phyloP scores from a whole-genome alignment of 1,139 yeast species.

The Ogataea hybrid region DNA sequence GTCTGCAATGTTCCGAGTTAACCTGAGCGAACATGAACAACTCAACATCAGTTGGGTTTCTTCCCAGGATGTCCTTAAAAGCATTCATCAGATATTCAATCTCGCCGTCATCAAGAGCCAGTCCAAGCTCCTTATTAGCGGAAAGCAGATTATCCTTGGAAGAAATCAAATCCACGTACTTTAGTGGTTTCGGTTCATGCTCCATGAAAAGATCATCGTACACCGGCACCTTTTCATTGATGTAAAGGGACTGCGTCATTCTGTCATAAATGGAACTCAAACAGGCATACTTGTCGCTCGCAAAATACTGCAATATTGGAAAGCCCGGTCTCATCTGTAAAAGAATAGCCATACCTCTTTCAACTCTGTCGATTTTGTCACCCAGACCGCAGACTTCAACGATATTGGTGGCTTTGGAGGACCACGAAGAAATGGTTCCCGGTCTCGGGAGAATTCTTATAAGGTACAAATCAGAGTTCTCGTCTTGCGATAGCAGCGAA shows the following conservation, averaged over 20 bases:
- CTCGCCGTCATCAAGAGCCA: constrained; percentile 92
- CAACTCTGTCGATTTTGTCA: constrained; percentile 72
- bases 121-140: constrained; percentile 83
- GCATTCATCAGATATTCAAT: constrained; percentile 83
- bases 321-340: constrained; percentile 68
- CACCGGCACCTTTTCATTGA: constrained; percentile 55
- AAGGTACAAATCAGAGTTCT: constrained; percentile 55
- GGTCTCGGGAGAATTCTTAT: constrained; percentile 85
- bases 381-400: constrained; percentile 83
- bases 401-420: constrained; percentile 97
- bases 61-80: constrained; percentile 66
- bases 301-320: constrained; percentile 56
- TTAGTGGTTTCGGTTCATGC: constrained; percentile 83
- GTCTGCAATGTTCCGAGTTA: constrained; percentile 99
- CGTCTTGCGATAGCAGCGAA: constrained; percentile 17
- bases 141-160: constrained; percentile 62
- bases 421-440: constrained; percentile 99
- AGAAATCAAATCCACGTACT: constrained; percentile 61
- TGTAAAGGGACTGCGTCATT: constrained; percentile 82
- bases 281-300: constrained; percentile 44
- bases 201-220: constrained; percentile 72
- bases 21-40: constrained; percentile 99
- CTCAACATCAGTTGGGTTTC: constrained; percentile 98
- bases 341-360: constrained; percentile 80
- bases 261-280: constrained; percentile 82